Evolutionary conservation across 371 early-diverging fungal genomes (phyloP).

Genomic region (Mortierella sp.): DNA sequence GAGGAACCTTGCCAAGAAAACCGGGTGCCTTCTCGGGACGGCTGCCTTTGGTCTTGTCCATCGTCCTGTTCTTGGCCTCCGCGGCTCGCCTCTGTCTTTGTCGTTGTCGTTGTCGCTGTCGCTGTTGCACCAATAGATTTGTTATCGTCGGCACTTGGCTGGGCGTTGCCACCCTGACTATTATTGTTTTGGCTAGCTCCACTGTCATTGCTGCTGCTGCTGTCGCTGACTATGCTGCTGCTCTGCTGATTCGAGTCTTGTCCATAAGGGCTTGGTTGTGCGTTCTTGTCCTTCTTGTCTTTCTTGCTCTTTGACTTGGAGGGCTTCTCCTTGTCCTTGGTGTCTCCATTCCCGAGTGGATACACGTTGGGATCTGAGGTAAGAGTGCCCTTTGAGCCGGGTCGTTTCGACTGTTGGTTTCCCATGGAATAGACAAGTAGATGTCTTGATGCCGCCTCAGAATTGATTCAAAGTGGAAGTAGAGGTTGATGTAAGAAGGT

Average conservation of each 20-base stretch:
- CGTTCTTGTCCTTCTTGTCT: background rate
- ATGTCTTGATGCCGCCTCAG: no score
- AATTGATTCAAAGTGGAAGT: no score
- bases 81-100: background rate
- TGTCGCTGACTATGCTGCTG: conserved; percentile 4
- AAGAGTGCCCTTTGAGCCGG: conserved; percentile 28
- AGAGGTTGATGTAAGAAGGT: no score
- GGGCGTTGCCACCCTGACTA: no score
- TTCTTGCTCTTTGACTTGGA: no score
- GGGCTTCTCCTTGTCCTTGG: background rate
- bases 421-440: conserved; percentile 39
- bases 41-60: background rate
- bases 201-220: conserved; percentile 7
- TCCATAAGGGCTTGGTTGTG: background rate
- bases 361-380: conserved; percentile 28
- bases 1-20: conserved; percentile 9
- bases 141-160: no score
- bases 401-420: conserved; percentile 38
- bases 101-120: background rate
- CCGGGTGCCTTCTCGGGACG: background rate
- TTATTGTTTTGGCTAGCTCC: background rate
- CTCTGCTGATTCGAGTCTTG: conserved; percentile 6
- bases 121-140: no score
- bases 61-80: background rate
- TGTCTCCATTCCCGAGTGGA: conserved; percentile 7